A percentile compares a stretch with the other conserved stretches of the same genome.
phyloP scores from a whole-genome alignment of 2,329 filamentous ascomycete species.

The Neospermospora avenae region DNA sequence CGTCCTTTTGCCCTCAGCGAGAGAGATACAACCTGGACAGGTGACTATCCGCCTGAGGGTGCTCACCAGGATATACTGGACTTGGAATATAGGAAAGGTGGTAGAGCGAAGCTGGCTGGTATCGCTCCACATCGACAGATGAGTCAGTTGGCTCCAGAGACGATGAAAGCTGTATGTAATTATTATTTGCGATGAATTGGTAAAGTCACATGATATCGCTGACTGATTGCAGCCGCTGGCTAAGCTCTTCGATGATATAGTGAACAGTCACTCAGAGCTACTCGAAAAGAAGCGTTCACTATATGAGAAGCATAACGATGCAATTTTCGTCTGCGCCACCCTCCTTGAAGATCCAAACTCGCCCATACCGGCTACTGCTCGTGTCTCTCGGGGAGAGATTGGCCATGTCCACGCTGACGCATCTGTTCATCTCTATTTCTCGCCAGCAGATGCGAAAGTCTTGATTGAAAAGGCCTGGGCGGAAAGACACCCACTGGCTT shows the following conservation, averaged over 20 bases:
- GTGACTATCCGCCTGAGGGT: conserved; percentile 1
- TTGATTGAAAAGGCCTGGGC: conserved; percentile 7
- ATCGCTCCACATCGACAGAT: conserved; percentile 6
- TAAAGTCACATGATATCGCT: not conserved
- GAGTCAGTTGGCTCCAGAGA: not conserved
- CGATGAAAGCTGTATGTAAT: not conserved
- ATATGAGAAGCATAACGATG: conserved; percentile 4
- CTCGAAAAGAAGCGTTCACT: conserved; percentile 1
- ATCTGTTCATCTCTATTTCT: conserved; percentile 6
- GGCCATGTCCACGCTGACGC: conserved; percentile 1
- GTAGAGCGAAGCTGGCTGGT: not conserved
- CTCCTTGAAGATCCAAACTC: not conserved
- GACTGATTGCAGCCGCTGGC: not conserved
- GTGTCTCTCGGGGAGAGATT: not conserved
- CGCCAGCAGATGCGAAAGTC: not conserved
- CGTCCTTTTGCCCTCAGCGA: conserved; percentile 2
- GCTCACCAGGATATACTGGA: not conserved
- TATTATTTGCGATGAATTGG: not conserved
- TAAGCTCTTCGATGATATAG: not conserved
- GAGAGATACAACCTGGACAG: not conserved
- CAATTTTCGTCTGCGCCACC: not conserved
- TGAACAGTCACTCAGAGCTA: not conserved
- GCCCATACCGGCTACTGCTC: not conserved
- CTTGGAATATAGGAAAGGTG: not conserved
- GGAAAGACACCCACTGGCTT: not conserved